A percentile compares a stretch with the other conserved stretches of the same genome.
Evolutionary conservation across 108 stramenopile genomes (phyloP).

Genomic region (Nitzschia sp.): DNA sequence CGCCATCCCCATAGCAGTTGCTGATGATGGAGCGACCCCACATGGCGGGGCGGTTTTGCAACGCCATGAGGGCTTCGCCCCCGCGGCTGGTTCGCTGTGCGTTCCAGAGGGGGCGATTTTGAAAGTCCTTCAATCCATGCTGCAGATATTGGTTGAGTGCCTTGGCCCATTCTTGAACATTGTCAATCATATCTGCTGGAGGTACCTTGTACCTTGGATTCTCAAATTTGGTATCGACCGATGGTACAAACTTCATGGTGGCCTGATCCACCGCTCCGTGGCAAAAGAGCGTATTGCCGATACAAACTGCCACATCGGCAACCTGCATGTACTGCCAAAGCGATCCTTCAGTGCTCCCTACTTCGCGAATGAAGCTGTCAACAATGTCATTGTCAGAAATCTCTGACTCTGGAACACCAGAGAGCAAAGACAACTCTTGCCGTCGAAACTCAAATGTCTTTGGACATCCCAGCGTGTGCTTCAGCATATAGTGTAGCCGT

Average conservation of each 20-base stretch:
- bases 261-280: conserved; percentile 60
- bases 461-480: conserved; percentile 66
- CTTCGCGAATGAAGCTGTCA: conserved; percentile 52
- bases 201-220: conserved; percentile 36
- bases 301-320: conserved; percentile 47
- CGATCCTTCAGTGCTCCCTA: conserved; percentile 43
- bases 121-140: conserved; percentile 46
- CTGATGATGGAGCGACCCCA: conserved; percentile 70
- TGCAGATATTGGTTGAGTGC: conserved; percentile 47
- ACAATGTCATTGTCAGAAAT: conserved; percentile 64
- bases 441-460: conserved; percentile 70
- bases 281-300: conserved; percentile 70
- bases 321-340: conserved; percentile 55
- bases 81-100: conserved; percentile 48
- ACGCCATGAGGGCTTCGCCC: conserved; percentile 58
- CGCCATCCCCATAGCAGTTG: conserved; percentile 62
- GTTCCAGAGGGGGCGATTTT: conserved; percentile 50
- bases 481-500: conserved; percentile 58
- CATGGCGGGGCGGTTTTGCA: conserved; percentile 63
- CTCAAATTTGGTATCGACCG: conserved; percentile 46
- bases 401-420: background rate
- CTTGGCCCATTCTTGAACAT: conserved; percentile 57
- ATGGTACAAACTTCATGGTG: conserved; percentile 61
- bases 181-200: conserved; percentile 29
- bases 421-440: conserved; percentile 43